A percentile compares a stretch with the other conserved stretches of the same genome.
phyloP scores from a whole-genome alignment of 805 yeast species.

The Yamadazyma takamatsuzukensis region DNA sequence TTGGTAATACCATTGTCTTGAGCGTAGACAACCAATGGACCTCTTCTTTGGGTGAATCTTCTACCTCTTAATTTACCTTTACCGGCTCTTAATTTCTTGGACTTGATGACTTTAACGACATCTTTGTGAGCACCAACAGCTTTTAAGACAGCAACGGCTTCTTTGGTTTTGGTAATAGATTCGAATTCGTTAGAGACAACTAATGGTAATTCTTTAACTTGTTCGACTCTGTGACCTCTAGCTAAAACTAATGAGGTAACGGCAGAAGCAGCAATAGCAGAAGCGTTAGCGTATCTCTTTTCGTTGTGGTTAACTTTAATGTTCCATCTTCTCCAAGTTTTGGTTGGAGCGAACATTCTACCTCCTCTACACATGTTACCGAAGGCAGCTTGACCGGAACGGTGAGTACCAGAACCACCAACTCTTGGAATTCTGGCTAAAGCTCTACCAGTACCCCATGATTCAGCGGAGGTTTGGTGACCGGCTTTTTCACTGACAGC shows the following conservation, averaged over 20 bases:
- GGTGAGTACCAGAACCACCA: slow-evolving; percentile 99
- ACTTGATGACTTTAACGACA: slow-evolving; percentile 94
- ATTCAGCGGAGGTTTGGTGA: slow-evolving; percentile 99
- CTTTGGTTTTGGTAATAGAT: slow-evolving; percentile 94
- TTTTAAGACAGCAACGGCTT: slow-evolving; percentile 96
- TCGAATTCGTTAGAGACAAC: slow-evolving; percentile 93
- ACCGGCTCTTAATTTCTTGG: slow-evolving; percentile 99
- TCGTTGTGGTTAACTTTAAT: slow-evolving; percentile 99
- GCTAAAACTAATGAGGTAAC: slow-evolving; percentile 98
- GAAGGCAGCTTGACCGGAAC: slow-evolving; percentile 99
- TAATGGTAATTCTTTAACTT: slow-evolving; percentile 96
- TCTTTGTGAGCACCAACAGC: slow-evolving; percentile 99
- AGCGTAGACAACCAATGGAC: slow-evolving; percentile 98
- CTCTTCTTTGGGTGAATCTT: slow-evolving; percentile 99
- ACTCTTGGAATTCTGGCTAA: slow-evolving; percentile 99
- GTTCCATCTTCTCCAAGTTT: slow-evolving; percentile 99
- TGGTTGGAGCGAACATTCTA: slow-evolving; percentile 99
- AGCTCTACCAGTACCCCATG: slow-evolving; percentile 99
- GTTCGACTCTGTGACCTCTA: slow-evolving; percentile 99
- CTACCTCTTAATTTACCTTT: slow-evolving; percentile 99
- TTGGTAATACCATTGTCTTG: slow-evolving; percentile 96
- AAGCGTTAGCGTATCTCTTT: slow-evolving; percentile 99
- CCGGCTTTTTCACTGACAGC: slow-evolving; percentile 99
- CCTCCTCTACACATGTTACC: slow-evolving; percentile 99
- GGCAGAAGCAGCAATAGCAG: slow-evolving; percentile 98